Evolutionary conservation across 441 rosid species (phyloP).

Genomic region (Adansonia rubrostipa): DNA sequence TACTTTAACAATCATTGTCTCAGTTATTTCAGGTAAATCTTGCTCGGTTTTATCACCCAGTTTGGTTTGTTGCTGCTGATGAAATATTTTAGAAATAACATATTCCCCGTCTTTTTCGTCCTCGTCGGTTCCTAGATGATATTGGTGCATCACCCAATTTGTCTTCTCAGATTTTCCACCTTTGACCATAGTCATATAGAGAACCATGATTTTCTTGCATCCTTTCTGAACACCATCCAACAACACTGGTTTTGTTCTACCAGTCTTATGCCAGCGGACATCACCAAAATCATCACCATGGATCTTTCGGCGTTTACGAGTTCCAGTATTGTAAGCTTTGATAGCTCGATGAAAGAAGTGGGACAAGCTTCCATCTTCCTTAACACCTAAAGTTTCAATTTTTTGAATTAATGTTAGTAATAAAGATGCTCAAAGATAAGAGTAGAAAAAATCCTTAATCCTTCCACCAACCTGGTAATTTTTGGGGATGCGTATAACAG

Average conservation of each 20-base stretch:
- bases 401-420: conserved; percentile 1
- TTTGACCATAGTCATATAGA: conserved; percentile 49
- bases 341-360: conserved; percentile 90
- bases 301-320: conserved; percentile 90
- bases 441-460: conserved; percentile 21
- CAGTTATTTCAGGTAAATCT: conserved; percentile 48
- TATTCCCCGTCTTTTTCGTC: conserved; percentile 84
- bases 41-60: conserved; percentile 63
- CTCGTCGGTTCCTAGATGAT: conserved; percentile 85
- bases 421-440: neutral
- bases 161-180: conserved; percentile 85
- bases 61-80: conserved; percentile 62
- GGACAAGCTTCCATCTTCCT: conserved; percentile 71
- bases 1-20: conserved; percentile 43
- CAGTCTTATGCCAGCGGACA: conserved; percentile 98
- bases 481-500: conserved; percentile 94
- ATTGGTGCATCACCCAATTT: conserved; percentile 98
- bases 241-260: conserved; percentile 79
- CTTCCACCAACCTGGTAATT: conserved; percentile 70
- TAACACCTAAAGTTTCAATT: conserved; percentile 56
- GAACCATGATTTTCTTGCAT: conserved; percentile 93
- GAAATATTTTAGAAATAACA: conserved; percentile 81
- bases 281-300: conserved; percentile 75
- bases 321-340: conserved; percentile 93
- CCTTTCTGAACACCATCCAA: conserved; percentile 80